A percentile compares a stretch with the other conserved stretches of the same genome.
phyloP scores from a whole-genome alignment of 441 rosid genomes.

The Gossypium trilobum region DNA sequence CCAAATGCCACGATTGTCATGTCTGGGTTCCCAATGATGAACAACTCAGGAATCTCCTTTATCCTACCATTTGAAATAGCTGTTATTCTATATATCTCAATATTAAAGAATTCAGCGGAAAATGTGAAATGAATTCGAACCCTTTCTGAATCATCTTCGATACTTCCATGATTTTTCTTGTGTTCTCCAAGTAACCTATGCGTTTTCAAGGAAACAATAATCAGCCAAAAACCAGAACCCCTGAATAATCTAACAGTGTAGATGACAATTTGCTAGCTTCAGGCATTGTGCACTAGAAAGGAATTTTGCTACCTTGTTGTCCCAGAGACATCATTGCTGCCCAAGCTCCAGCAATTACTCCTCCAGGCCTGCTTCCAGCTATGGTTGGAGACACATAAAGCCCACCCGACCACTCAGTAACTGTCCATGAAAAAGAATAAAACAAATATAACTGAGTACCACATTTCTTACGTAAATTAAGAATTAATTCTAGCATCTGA shows the following conservation, averaged over 20 bases:
- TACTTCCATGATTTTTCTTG: constrained; percentile 66
- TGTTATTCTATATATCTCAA: constrained; percentile 5
- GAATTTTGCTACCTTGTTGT: constrained; percentile 47
- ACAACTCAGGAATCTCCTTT: constrained; percentile 61
- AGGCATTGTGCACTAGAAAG: constrained; percentile 7
- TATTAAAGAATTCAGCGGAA: neutral
- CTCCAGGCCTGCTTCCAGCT: constrained; percentile 92
- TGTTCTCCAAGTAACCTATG: constrained; percentile 70
- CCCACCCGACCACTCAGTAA: constrained; percentile 96
- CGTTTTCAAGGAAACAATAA: constrained; percentile 19
- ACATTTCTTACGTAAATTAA: neutral
- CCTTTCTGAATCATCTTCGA: constrained; percentile 64
- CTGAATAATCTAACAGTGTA: constrained; percentile 1
- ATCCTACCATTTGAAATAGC: constrained; percentile 35
- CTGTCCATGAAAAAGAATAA: constrained; percentile 30
- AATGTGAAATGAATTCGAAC: constrained; percentile 29
- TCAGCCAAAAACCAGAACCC: constrained; percentile 16
- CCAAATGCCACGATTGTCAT: constrained; percentile 90
- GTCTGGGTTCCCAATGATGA: constrained; percentile 73
- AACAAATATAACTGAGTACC: constrained; percentile 2
- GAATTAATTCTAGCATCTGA: neutral
- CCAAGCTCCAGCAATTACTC: constrained; percentile 92
- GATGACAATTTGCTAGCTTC: constrained; percentile 3
- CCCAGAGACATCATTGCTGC: constrained; percentile 91
- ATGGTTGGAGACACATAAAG: constrained; percentile 81